A percentile compares a stretch with the other conserved stretches of the same genome.
Conservation (phyloP, 2,329 filamentous ascomycete species). For the Lasiodiplodia sp. region DNA sequence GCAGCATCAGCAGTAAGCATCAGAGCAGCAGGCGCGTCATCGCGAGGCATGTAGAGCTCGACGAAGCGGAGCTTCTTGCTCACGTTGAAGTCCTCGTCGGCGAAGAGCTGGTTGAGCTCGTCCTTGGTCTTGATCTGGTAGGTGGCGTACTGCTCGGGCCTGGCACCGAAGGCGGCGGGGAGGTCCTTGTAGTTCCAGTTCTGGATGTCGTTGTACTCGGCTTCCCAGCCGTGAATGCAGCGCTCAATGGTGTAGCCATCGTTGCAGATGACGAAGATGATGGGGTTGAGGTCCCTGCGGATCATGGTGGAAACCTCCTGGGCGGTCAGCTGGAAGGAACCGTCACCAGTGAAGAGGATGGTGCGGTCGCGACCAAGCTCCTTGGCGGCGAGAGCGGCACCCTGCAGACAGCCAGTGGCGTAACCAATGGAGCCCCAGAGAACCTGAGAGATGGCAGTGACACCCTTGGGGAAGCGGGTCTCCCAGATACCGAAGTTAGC, state of each 20-base stretch:
- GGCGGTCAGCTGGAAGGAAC: conserved; percentile 82
- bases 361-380: conserved; percentile 70
- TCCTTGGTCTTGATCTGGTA: conserved; percentile 73
- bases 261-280: conserved; percentile 87
- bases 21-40: conserved; percentile 77
- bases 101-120: conserved; percentile 71
- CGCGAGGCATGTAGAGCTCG: conserved; percentile 80
- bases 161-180: conserved; percentile 71
- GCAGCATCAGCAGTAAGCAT: conserved; percentile 74
- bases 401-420: conserved; percentile 67
- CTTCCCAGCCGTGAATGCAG: conserved; percentile 84
- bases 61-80: conserved; percentile 70
- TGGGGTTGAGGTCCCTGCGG: conserved; percentile 74
- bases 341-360: conserved; percentile 88
- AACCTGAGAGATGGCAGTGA: conserved; percentile 82
- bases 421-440: conserved; percentile 75
- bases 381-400: conserved; percentile 76
- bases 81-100: conserved; percentile 67
- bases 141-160: conserved; percentile 64
- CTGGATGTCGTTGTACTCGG: conserved; percentile 80
- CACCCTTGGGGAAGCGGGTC: conserved; percentile 77
- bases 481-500: conserved; percentile 90
- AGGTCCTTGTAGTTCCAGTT: conserved; percentile 77
- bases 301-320: conserved; percentile 89
- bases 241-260: conserved; percentile 90